Conservation (phyloP, 345 rosid genomes). For the Odontarrhena argentea region DNA sequence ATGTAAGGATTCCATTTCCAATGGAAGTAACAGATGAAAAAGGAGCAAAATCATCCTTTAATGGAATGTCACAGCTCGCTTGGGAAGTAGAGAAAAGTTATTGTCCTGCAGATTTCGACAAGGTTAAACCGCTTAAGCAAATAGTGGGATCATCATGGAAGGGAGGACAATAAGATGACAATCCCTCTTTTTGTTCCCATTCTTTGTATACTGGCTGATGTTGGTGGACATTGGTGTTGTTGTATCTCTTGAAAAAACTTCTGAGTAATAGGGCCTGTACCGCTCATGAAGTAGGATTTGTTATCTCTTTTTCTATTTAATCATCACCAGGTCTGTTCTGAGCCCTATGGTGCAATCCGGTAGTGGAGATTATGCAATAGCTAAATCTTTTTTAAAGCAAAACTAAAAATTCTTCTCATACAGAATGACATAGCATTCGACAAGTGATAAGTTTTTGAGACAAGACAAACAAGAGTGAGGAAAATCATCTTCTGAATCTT, state of each 20-base stretch:
- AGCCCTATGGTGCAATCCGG: not conserved
- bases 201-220: conserved; percentile 17
- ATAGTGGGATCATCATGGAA: conserved; percentile 39
- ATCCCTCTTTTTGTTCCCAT: not conserved
- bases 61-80: conserved; percentile 90
- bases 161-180: conserved; percentile 12
- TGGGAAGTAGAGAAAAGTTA: conserved; percentile 93
- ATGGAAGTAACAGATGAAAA: conserved; percentile 81
- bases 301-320: not conserved
- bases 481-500: conserved; percentile 43
- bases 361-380: not conserved
- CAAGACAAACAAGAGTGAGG: too few species aligned
- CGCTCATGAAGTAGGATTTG: not conserved
- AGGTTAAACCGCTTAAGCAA: conserved; percentile 69
- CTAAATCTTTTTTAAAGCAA: not conserved
- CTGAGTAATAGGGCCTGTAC: not conserved
- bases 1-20: conserved; percentile 87
- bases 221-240: not conserved
- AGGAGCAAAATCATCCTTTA: conserved; percentile 87
- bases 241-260: conserved; percentile 6
- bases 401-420: too few species aligned
- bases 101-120: conserved; percentile 52
- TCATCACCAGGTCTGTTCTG: not conserved
- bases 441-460: too few species aligned
- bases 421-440: too few species aligned